Evolutionary conservation across 2,329 filamentous ascomycete genomes (phyloP), one percentile per base, ranked within the genome.

Genomic region (Cercospora brassicicola): DNA sequence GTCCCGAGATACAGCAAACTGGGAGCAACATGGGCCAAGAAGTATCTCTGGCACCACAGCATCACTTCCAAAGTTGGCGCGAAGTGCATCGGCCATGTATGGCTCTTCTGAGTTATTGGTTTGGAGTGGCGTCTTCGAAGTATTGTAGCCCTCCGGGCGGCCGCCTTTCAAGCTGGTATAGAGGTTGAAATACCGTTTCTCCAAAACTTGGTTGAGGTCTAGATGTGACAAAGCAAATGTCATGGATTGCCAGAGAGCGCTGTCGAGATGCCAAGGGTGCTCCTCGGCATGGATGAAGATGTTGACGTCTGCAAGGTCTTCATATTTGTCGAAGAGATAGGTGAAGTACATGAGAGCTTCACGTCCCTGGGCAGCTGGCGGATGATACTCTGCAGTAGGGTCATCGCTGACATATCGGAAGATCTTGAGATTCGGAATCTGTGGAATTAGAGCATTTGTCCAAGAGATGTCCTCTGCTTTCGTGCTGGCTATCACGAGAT

Each of bases 311-410:
- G 86, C 83, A 3, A 90, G 82, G 4, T 81, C 73, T 71, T 89
- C 82, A 78, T 90, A 89, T 75, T 85, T 83, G 74, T 88, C 86
- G 73, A 87, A 83, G 70, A 89, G 82, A 76, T 87, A 89, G 28
- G 83, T 85, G 39, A 88, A 81, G 75, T 89, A 89, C 9, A 87
- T 83, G 78, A 87, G 84, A 36, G 85, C 87, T 78, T 90, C 88
- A 73, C 88, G 85, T 53, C 88, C 88, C 75, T 87, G 88, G 72
- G 86, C 85, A 55, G 81, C 80, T 0, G 84, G 84, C 0, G 85
- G 82, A 68, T 84, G 84, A 28, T 83, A 79, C 18, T 77, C 75
- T 3, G 84, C 83, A 1, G 73, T 75, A 48, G 70, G 62, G 51
- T 73, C 70, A 33, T 64, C 39, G 67, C 68, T 71, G 30, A 70